Conservation (phyloP, 805 yeast genomes). For the Metschnikowia picachoensis region DNA sequence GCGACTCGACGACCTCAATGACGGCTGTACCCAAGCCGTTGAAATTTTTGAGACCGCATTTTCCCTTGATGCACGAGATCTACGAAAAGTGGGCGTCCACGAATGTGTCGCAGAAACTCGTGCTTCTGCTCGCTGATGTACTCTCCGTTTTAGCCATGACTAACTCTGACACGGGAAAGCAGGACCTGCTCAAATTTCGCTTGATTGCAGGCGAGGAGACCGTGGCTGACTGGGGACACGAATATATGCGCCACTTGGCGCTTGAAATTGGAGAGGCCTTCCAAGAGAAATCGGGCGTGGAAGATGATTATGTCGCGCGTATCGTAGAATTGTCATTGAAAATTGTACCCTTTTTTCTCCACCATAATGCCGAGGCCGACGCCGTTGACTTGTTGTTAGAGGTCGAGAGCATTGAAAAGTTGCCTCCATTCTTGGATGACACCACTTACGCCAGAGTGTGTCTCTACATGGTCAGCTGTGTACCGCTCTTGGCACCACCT, state of each 20-base stretch:
- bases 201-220: slow-evolving; percentile 53
- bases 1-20: slow-evolving; percentile 96
- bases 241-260: slow-evolving; percentile 92
- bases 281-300: slow-evolving; percentile 43
- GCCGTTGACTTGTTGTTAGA: slow-evolving; percentile 93
- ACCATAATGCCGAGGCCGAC: slow-evolving; percentile 97
- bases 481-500: slow-evolving; percentile 93
- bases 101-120: slow-evolving; percentile 29
- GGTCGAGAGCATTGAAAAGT: slow-evolving; percentile 78
- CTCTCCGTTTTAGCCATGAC: slow-evolving; percentile 95
- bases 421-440: slow-evolving; percentile 81
- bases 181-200: slow-evolving; percentile 78
- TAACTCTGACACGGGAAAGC: slow-evolving; percentile 73
- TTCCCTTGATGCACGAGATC: slow-evolving; percentile 59
- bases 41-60: slow-evolving; percentile 89
- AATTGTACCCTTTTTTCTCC: slow-evolving; percentile 83
- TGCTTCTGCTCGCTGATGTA: slow-evolving; percentile 73
- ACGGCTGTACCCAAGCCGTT: slow-evolving; percentile 99
- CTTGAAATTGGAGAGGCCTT: slow-evolving; percentile 90
- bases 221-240: slow-evolving; percentile 94
- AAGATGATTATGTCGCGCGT: slow-evolving; percentile 33
- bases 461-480: slow-evolving; percentile 91
- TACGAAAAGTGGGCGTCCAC: slow-evolving; percentile 62
- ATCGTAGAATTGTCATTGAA: slow-evolving; percentile 65
- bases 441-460: slow-evolving; percentile 86